phyloP scores from a whole-genome alignment of 352 stramenopile genomes.

The Phytopythium helicoides region DNA sequence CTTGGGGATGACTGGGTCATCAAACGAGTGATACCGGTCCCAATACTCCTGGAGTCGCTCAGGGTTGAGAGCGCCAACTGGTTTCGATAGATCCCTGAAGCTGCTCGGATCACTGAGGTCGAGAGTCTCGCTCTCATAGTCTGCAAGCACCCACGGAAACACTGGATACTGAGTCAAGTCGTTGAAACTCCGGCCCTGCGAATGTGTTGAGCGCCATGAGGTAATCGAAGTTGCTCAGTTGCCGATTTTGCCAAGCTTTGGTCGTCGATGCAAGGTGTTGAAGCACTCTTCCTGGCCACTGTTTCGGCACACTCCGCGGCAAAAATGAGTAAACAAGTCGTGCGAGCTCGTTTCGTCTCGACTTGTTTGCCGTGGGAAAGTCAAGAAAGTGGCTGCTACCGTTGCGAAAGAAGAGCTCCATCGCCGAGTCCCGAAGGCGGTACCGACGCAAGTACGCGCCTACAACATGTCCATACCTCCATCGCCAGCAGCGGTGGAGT shows the following conservation, averaged over 20 bases:
- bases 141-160: slow-evolving; percentile 87
- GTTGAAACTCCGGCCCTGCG: slow-evolving; percentile 87
- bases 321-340: slow-evolving; percentile 77
- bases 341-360: slow-evolving; percentile 77
- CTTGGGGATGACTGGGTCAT: slow-evolving; percentile 88
- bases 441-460: slow-evolving; percentile 81
- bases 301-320: slow-evolving; percentile 62
- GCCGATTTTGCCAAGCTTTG: slow-evolving; percentile 76
- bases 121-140: slow-evolving; percentile 72
- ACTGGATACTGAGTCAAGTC: slow-evolving; percentile 97
- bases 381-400: slow-evolving; percentile 81
- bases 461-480: slow-evolving; percentile 77
- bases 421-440: slow-evolving; percentile 72
- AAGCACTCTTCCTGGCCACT: slow-evolving; percentile 64
- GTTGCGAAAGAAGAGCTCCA: slow-evolving; percentile 83
- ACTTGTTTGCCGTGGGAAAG: slow-evolving; percentile 61
- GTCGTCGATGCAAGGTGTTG: slow-evolving; percentile 49
- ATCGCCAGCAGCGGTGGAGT: slow-evolving; percentile 71
- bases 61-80: slow-evolving; percentile 96
- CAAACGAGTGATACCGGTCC: slow-evolving; percentile 94
- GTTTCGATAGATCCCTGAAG: slow-evolving; percentile 97
- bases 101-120: slow-evolving; percentile 86
- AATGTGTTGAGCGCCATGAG: slow-evolving; percentile 94
- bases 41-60: slow-evolving; percentile 92
- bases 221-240: slow-evolving; percentile 95